Conservation (phyloP, 1,284 basidiomycete species). For the Apiotrichum veenhuisii region DNA sequence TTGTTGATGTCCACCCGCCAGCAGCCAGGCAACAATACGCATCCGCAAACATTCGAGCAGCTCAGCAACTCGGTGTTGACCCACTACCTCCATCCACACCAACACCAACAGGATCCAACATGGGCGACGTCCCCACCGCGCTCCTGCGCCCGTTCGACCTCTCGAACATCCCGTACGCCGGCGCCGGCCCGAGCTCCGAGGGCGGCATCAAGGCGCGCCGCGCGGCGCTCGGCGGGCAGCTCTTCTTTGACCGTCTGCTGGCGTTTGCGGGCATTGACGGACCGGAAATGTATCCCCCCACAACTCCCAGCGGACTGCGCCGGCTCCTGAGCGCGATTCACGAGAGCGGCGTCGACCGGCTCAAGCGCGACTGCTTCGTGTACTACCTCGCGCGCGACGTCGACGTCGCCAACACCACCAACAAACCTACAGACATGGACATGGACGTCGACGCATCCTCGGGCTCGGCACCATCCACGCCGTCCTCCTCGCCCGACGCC, state of each 20-base stretch:
- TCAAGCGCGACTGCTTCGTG: conserved; percentile 42
- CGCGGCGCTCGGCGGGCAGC: conserved; percentile 14
- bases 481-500: neutral
- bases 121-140: conserved; percentile 30
- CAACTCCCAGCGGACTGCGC: conserved; percentile 31
- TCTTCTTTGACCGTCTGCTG: conserved; percentile 42
- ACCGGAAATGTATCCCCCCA: conserved; percentile 36
- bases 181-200: neutral
- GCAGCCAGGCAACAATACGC: too few relatives aligned
- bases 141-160: conserved; percentile 42
- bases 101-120: neutral
- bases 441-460: conserved; percentile 19
- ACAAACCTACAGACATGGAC: conserved; percentile 18
- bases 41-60: too few relatives aligned
- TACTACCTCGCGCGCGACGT: conserved; percentile 43
- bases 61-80: too few relatives aligned
- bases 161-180: conserved; percentile 27
- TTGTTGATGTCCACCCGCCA: too few relatives aligned
- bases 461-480: neutral
- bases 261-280: conserved; percentile 25
- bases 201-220: conserved; percentile 14
- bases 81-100: neutral
- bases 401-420: conserved; percentile 10
- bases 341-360: conserved; percentile 27
- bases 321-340: conserved; percentile 35